These are phyloP conservation scores for Tetrapisispora pingtungensis DNA, from an alignment of 805 yeast genomes.

Conservation along the genomic window DNA sequence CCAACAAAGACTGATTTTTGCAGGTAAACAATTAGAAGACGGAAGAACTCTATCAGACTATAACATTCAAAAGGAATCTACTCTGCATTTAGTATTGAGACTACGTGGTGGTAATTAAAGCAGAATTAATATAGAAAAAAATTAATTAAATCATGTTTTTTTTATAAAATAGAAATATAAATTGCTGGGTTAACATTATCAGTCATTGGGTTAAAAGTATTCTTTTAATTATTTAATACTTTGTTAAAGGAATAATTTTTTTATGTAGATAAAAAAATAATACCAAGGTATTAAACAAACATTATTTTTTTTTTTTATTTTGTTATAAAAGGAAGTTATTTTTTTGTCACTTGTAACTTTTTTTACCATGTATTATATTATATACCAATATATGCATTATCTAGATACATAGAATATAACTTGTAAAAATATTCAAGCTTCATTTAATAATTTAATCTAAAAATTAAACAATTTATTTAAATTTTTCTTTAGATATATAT, in stretches of 20 bases:
- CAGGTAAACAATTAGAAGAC: slow-evolving; percentile 55
- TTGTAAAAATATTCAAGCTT: neutral
- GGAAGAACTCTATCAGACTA: slow-evolving; percentile 61
- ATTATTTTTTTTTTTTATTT: too few species aligned
- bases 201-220: neutral
- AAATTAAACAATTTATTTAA: too few species aligned
- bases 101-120: slow-evolving; percentile 65
- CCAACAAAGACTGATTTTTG: slow-evolving; percentile 57
- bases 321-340: too few species aligned
- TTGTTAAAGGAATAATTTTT: too few species aligned
- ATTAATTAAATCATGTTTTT: too few species aligned
- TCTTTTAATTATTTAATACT: neutral
- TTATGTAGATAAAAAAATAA: too few species aligned
- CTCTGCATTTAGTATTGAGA: slow-evolving; percentile 58
- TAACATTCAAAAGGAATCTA: slow-evolving; percentile 62
- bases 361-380: neutral
- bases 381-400: neutral
- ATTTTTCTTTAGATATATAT: neutral
- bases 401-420: neutral
- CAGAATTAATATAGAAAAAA: neutral
- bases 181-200: neutral
- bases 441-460: neutral
- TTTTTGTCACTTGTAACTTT: neutral
- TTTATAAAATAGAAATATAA: too few species aligned
- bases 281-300: too few species aligned